These are phyloP conservation scores for Saturnispora ahearnii DNA, from an alignment of 805 yeast species.

Conservation along the genomic window DNA sequence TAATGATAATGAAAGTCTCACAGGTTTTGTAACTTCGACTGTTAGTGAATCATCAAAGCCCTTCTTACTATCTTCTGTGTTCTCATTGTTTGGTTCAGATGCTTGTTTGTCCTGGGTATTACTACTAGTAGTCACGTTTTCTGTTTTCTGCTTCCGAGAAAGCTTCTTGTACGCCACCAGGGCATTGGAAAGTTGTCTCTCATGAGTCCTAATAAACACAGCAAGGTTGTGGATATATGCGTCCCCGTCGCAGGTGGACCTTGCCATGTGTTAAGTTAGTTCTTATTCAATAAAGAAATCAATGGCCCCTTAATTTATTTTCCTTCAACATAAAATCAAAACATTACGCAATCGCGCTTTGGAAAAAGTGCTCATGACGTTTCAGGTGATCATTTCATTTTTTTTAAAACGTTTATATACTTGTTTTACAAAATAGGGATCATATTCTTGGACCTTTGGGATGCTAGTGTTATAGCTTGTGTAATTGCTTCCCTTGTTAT, in stretches of 20 bases:
- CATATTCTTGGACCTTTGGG: constrained; percentile 36
- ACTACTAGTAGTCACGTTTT: neutral
- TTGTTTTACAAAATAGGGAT: constrained; percentile 2
- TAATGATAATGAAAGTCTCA: constrained; percentile 47
- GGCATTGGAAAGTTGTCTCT: constrained; percentile 51
- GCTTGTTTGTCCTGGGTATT: neutral
- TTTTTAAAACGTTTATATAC: neutral
- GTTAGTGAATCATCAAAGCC: constrained; percentile 11
- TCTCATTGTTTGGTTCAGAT: neutral
- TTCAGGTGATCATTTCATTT: neutral
- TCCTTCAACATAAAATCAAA: neutral
- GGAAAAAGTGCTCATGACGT: constrained; percentile 1
- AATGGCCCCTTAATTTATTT: neutral
- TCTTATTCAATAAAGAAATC: neutral
- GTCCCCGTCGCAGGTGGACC: constrained; percentile 43
- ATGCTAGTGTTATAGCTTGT: constrained; percentile 40
- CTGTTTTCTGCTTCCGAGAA: constrained; percentile 12
- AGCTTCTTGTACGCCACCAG: constrained; percentile 43
- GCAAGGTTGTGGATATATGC: constrained; percentile 47
- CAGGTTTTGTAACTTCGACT: constrained; percentile 33
- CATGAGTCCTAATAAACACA: constrained; percentile 45
- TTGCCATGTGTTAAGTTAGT: constrained; percentile 9
- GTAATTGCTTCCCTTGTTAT: constrained; percentile 40
- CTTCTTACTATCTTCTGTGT: constrained; percentile 5
- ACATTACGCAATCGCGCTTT: neutral